Base-by-base conservation (phyloP, 805 yeast species). In the Cyberlindnera mrakii region DNA sequence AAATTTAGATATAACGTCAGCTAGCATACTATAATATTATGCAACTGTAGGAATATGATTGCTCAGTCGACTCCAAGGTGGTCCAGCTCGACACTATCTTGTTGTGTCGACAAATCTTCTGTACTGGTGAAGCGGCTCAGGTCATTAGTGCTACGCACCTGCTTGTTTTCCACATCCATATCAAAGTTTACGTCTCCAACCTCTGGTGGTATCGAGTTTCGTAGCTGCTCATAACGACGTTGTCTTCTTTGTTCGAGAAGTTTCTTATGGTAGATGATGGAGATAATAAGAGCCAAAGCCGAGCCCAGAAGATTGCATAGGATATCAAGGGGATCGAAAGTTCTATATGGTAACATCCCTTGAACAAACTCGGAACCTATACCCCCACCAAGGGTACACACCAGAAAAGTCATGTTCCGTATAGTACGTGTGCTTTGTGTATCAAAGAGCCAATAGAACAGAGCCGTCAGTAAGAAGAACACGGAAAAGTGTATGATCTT, bases 331-430 rank as follows among this genome's bases (percentile, higher is more conserved):
- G 54, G 37, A 47, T 79, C 85, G 57, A 77, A 78, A 0, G 60
- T 59, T 41, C 85, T 53, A 3, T 47, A 52, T 0, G 77, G 72
- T 32, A 75, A 63, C 3, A 73, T 32, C 15, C 68, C 67, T 49
- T 79, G 85, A 1, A 69, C 42, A 37, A 71, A 60, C 52, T 79
- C 85, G 60, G 79, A 79, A 3, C 65, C 63, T 3, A 77, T 54
- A 13, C 75, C 63, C 0, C 71, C 80, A 3, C 64, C 65, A 2
- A 71, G n/a, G 0, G 78, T 65, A 53, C 83, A 77, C 4, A 67
- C 50, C 0, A 64, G 14, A 8, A 74, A 46, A 0, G 77, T 67
- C 31, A 73, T 25, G 20, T 55, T 62, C 14, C 65, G 50, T 9
- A 65, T 44, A 1, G 54, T 50, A 36, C 64, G 58, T 7, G 65